Evolutionary conservation across 306 rosid genomes (phyloP).

Genomic region (Biancaea sappan): DNA sequence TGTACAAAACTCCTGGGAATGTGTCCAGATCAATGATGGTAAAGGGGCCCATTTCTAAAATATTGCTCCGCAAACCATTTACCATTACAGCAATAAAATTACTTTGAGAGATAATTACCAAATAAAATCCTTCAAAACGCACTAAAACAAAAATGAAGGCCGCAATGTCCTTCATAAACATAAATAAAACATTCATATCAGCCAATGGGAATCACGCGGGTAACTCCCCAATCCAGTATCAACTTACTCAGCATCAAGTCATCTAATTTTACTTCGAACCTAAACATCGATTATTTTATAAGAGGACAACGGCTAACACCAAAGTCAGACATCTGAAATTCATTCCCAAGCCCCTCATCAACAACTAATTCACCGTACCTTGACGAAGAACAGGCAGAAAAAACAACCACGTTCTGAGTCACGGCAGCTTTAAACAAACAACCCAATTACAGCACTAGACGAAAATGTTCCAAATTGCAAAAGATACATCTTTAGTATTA

Average conservation of each 20-base stretch:
- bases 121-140: background rate
- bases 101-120: background rate
- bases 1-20: background rate
- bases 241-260: background rate
- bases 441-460: background rate
- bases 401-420: conserved; percentile 13
- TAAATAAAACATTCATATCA: conserved; percentile 5
- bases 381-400: background rate
- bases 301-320: background rate
- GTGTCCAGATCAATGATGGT: no score
- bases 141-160: background rate
- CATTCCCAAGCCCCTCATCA: conserved; percentile 2
- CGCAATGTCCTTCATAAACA: conserved; percentile 13
- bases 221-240: background rate
- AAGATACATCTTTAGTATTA: background rate
- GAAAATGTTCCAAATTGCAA: conserved; percentile 25
- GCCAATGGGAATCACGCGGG: conserved; percentile 11
- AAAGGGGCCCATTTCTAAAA: no score
- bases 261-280: background rate
- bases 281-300: background rate
- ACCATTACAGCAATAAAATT: background rate
- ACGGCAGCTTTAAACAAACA: background rate
- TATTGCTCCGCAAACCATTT: no score
- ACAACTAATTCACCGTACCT: background rate
- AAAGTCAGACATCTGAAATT: conserved; percentile 24